phyloP scores from a whole-genome alignment of 768 basidiomycete species.

The Psilocybe cyanescens region DNA sequence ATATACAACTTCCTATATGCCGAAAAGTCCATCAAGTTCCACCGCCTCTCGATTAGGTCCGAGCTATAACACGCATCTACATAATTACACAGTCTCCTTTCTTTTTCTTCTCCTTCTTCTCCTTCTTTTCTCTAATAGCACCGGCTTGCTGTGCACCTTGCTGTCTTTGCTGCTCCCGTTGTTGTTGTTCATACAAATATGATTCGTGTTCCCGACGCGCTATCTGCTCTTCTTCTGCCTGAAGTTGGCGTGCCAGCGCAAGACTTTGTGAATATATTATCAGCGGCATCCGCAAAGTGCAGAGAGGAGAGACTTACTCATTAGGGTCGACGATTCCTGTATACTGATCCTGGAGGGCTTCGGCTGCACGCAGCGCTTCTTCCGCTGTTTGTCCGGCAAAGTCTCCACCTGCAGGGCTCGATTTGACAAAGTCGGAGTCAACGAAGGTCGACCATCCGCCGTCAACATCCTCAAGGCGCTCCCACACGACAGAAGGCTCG shows the following conservation, averaged over 20 bases:
- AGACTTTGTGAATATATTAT: slow-evolving; percentile 40
- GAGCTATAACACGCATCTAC: slow-evolving; percentile 31
- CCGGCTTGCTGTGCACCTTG: slow-evolving; percentile 26
- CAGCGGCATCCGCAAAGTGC: neutral
- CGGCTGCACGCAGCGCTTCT: slow-evolving; percentile 54
- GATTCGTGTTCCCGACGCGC: slow-evolving; percentile 42
- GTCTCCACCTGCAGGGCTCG: slow-evolving; percentile 79
- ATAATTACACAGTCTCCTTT: slow-evolving; percentile 62
- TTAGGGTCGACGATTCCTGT: slow-evolving; percentile 45
- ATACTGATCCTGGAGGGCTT: slow-evolving; percentile 44
- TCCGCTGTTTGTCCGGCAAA: slow-evolving; percentile 76
- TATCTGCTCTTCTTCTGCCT: slow-evolving; percentile 76
- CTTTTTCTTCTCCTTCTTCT: slow-evolving; percentile 39
- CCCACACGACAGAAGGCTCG: slow-evolving; percentile 88
- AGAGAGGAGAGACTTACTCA: slow-evolving; percentile 54
- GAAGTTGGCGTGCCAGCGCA: slow-evolving; percentile 75
- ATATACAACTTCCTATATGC: no score
- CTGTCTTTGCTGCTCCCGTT: slow-evolving; percentile 22
- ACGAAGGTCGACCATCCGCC: slow-evolving; percentile 79
- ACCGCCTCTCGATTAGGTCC: no score
- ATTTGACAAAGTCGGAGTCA: slow-evolving; percentile 66
- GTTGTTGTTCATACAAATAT: slow-evolving; percentile 31
- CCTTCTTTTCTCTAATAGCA: slow-evolving; percentile 26
- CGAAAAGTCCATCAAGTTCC: no score
- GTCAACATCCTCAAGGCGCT: slow-evolving; percentile 87